phyloP scores from a whole-genome alignment of 2,329 filamentous ascomycete genomes.

The Pyricularia grisea region DNA sequence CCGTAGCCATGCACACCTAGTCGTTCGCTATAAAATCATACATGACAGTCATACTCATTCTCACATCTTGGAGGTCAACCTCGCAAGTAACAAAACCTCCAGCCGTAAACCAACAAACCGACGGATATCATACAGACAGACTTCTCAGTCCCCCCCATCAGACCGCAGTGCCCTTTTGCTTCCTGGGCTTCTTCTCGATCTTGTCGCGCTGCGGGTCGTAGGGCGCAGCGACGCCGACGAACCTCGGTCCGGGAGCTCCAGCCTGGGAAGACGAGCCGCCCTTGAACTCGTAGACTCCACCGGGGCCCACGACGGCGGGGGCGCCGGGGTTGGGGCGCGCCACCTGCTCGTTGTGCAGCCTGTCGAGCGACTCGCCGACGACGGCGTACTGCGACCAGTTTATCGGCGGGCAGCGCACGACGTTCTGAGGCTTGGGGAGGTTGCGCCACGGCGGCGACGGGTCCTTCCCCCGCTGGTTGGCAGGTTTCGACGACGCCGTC shows the following conservation, averaged over 20 bases:
- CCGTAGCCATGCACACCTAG: background rate
- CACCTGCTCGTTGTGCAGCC: conserved; percentile 73
- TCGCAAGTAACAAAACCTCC: background rate
- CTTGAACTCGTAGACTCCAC: conserved; percentile 42
- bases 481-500: background rate
- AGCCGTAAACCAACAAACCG: background rate
- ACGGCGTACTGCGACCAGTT: conserved; percentile 94
- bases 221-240: conserved; percentile 45
- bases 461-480: conserved; percentile 17
- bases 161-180: background rate
- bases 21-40: background rate
- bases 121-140: background rate
- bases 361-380: conserved; percentile 76
- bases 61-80: background rate
- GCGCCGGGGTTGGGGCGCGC: conserved; percentile 50
- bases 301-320: conserved; percentile 20
- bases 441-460: conserved; percentile 7
- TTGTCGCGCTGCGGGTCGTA: conserved; percentile 45
- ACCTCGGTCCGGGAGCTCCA: conserved; percentile 21
- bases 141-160: background rate
- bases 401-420: conserved; percentile 79
- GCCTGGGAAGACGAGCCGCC: conserved; percentile 17
- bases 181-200: conserved; percentile 25
- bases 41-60: background rate
- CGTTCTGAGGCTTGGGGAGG: conserved; percentile 70